phyloP scores from a whole-genome alignment of 2,329 filamentous ascomycete species.

The Fusarium sp. region DNA sequence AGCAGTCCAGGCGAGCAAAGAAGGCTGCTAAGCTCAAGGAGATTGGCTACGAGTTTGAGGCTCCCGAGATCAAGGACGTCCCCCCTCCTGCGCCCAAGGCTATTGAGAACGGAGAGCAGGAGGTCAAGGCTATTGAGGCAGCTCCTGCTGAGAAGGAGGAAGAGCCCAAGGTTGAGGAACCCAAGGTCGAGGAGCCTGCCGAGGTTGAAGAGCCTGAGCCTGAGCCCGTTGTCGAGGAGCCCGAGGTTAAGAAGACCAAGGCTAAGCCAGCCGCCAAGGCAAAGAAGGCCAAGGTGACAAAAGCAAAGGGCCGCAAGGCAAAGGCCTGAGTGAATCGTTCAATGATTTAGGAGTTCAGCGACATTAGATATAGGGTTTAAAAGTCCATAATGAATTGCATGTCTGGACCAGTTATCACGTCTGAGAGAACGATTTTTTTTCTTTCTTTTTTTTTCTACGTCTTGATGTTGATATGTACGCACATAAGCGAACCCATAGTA shows the following conservation, averaged over 20 bases:
- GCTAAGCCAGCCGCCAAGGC: conserved; percentile 43
- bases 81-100: conserved; percentile 57
- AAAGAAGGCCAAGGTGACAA: conserved; percentile 48
- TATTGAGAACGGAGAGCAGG: conserved; percentile 51
- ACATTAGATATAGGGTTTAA: conserved; percentile 43
- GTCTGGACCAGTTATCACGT: conserved; percentile 30
- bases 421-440: neutral
- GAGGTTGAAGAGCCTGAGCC: conserved; percentile 34
- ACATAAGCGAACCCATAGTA: conserved; percentile 72
- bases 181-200: conserved; percentile 39
- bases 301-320: conserved; percentile 51
- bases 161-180: conserved; percentile 40
- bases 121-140: conserved; percentile 54
- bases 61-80: conserved; percentile 74
- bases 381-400: conserved; percentile 45
- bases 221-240: conserved; percentile 41
- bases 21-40: conserved; percentile 82
- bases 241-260: conserved; percentile 45
- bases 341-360: conserved; percentile 43
- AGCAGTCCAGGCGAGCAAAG: conserved; percentile 75
- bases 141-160: conserved; percentile 50
- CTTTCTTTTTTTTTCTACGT: conserved; percentile 2
- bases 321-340: conserved; percentile 51
- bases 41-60: conserved; percentile 85
- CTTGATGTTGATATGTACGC: conserved; percentile 61